Evolutionary conservation across 495 filamentous ascomycete genomes (phyloP), one percentile per base, ranked within the genome.

Genomic region (Penicillium subrubescens): DNA sequence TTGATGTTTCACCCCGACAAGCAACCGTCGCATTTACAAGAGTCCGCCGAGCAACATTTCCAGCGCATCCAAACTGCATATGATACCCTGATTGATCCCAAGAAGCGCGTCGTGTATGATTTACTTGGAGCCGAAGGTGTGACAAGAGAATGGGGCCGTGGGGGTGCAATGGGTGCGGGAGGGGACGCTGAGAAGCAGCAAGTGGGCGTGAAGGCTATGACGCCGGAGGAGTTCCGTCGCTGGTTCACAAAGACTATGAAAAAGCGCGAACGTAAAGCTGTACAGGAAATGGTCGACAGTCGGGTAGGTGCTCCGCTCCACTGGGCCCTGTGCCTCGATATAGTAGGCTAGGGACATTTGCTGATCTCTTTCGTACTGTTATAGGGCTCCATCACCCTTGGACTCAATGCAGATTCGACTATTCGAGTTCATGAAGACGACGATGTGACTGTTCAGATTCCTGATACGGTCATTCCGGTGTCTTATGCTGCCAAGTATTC

Each of bases 1-100:
- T 80, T 84, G n/a, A 80, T 80, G 48, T 86, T 89, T 55, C 83
- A 87, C 59, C 83, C 86, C 12, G 86, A 89, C 64, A 85, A 83
- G 59, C 85, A 87, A 59, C 83, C 86, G 2, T 58, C 78, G 19
- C 73, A 82, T 35, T 70, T 81, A 35, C 81, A 73, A 31, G 73
- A 81, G 14, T 71, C 79, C 5, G 85, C 86, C 8, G 73, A 77
- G 33, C 73, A 61, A 21, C 80, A 87, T 23, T 86, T 87, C 37
- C 78, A 69, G 33, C 69, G 72, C 29, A 82, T 86, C 44, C 77
- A 81, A 23, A 75, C 77, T 6, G 86, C 86, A 7, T 87, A 86
- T 39, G 83, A 86, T 67, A 83, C 80, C 2, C 75, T 89, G 7
- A 77, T 81, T 23, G 81, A 88, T 61, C 80, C 82, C n/a, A 76